Base-by-base conservation (phyloP, 2,329 filamentous ascomycete species). In the Fusarium virguliforme region DNA sequence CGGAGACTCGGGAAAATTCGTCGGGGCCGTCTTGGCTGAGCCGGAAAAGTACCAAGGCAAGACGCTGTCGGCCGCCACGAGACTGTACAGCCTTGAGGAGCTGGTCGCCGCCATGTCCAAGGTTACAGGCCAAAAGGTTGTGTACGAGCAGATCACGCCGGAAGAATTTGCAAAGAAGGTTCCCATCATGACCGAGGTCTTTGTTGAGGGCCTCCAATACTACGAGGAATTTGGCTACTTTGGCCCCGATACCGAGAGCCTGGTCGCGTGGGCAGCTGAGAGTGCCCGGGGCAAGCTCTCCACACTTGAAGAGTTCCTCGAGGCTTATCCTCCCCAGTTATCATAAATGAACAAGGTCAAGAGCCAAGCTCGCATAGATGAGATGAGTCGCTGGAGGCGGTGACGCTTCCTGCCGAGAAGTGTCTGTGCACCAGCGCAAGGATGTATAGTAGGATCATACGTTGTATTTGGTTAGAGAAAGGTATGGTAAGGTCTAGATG, bases 1-100 rank as follows among this genome's bases (percentile, higher is more conserved):
- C 1, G 73, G 71, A 0, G 85, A 88, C 62, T 83, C 81, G 1
- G 86, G 85, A 8, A 82, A 82, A 54, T 85, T 78, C 62, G 68
- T 83, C 7, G 80, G 75, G 3, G 77, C 81, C 7, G 82, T 85
- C 24, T 78, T 85, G 0, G 80, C 79, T 1, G 75, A 86, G 13
- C 82, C 83, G 0, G 83, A 83, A 0, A 79, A 80, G 53, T 83
- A 83, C 24, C 76, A 82, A 2, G 84, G 84, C 13, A 82, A 82
- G 67, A 80, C 75, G 4, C 79, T 89, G 32, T 78, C 81, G 18
- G 86, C 80, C 0, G 85, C 85, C 0, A 74, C 77, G 15, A 78
- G 79, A 79, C 65, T 84, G 4, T 79, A 79, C 60, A 72, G 79
- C 5, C 73, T 81, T 8, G 71, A 79, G 2, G 79, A 86, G 30